These are phyloP conservation scores for Nymphaea thermarum DNA, from an alignment of 164 flowering plant genomes.

Conservation along the genomic window DNA sequence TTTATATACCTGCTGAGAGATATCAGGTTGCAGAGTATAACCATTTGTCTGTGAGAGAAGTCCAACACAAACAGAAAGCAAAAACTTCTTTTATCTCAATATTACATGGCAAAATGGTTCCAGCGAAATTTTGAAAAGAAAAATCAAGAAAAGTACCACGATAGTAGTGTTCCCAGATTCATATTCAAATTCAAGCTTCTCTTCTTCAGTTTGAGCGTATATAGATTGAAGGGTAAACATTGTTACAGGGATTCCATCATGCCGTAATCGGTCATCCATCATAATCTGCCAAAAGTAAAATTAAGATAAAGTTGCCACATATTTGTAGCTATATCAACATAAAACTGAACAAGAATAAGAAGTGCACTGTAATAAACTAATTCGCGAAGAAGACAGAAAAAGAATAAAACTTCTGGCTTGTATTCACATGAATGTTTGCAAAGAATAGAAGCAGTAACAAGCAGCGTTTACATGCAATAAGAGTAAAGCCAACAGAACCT, in stretches of 20 bases:
- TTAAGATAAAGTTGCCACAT: too few relatives aligned
- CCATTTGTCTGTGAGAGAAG: conserved; percentile 47
- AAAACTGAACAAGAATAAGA: too few relatives aligned
- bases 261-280: conserved; percentile 92
- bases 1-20: conserved; percentile 68
- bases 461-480: too few relatives aligned
- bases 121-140: not conserved
- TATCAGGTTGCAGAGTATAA: conserved; percentile 59
- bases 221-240: conserved; percentile 84
- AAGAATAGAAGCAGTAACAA: too few relatives aligned
- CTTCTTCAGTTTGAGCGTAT: conserved; percentile 90
- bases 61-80: not conserved
- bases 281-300: conserved; percentile 44
- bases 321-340: too few relatives aligned
- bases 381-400: too few relatives aligned
- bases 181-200: conserved; percentile 95
- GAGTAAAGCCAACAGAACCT: too few relatives aligned
- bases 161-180: conserved; percentile 86
- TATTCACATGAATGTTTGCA: too few relatives aligned
- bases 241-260: conserved; percentile 92
- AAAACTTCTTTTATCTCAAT: not conserved
- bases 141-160: conserved; percentile 36
- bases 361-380: too few relatives aligned
- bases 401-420: too few relatives aligned
- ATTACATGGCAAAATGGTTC: not conserved